phyloP scores from a whole-genome alignment of 1,284 basidiomycete genomes.

The Abortiporus biennis region DNA sequence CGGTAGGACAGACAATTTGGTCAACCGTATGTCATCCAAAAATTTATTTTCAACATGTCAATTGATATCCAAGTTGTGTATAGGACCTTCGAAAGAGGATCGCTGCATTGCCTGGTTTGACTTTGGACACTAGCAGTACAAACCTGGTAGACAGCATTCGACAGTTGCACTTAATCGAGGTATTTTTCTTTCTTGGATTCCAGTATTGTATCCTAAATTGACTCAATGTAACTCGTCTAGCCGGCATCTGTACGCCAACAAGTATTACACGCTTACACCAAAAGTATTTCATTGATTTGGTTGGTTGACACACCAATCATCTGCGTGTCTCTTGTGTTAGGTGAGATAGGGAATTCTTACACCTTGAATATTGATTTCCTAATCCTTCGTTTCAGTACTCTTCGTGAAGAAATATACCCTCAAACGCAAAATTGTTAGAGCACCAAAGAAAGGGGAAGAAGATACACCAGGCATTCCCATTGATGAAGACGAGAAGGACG shows the following conservation, averaged over 20 bases:
- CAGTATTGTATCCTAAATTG: too few relatives aligned
- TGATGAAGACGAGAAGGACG: background rate
- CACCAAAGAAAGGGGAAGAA: conserved; percentile 4
- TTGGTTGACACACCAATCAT: conserved; percentile 51
- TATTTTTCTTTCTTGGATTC: too few relatives aligned
- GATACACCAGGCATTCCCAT: background rate
- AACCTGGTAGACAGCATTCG: conserved; percentile 46
- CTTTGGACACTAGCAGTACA: conserved; percentile 39
- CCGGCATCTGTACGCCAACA: conserved; percentile 27
- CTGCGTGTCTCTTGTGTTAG: conserved; percentile 46
- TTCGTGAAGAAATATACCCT: conserved; percentile 14
- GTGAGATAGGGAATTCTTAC: conserved; percentile 31
- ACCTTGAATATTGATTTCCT: background rate
- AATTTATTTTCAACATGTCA: background rate
- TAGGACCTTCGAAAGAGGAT: conserved; percentile 44
- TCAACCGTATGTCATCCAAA: conserved; percentile 35
- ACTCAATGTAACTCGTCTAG: too few relatives aligned
- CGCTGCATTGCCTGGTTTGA: conserved; percentile 32
- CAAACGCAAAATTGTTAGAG: conserved; percentile 3
- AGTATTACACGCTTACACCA: conserved; percentile 62
- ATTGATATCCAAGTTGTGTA: too few relatives aligned
- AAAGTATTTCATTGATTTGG: conserved; percentile 65
- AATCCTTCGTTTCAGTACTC: conserved; percentile 3
- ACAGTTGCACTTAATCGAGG: conserved; percentile 43
- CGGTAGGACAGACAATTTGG: conserved; percentile 62